These are phyloP conservation scores for Curvularia sp. DNA, from an alignment of 2,329 filamentous ascomycete genomes.

Conservation along the genomic window DNA sequence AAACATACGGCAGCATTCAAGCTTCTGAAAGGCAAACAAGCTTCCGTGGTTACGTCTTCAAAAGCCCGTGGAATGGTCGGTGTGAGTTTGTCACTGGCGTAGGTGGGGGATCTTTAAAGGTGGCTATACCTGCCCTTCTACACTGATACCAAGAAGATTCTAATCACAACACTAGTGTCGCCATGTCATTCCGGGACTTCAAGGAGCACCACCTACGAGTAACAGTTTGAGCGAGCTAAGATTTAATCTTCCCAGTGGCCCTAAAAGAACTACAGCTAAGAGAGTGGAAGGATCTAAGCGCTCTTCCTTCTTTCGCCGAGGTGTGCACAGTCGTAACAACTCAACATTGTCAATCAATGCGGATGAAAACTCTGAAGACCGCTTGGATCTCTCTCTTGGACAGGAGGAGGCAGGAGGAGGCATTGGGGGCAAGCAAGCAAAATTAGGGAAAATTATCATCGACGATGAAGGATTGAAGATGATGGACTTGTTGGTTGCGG, in stretches of 20 bases:
- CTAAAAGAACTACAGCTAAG: constrained; percentile 41
- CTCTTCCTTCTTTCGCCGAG: constrained; percentile 47
- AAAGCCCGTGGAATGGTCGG: constrained; percentile 83
- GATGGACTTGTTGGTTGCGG: constrained; percentile 89
- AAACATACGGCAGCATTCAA: constrained; percentile 39
- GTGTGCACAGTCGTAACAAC: constrained; percentile 38
- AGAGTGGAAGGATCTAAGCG: constrained; percentile 44
- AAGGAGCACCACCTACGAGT: constrained; percentile 45
- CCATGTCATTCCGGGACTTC: constrained; percentile 67
- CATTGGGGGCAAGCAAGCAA: constrained; percentile 82
- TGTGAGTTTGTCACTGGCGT: constrained; percentile 86
- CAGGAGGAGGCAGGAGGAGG: constrained; percentile 87
- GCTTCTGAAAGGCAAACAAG: constrained; percentile 59
- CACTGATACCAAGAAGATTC: not conserved
- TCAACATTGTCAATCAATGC: constrained; percentile 37
- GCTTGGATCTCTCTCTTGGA: constrained; percentile 77
- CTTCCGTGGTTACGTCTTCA: constrained; percentile 74
- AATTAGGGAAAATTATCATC: constrained; percentile 91
- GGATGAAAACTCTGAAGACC: constrained; percentile 41
- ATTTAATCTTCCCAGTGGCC: constrained; percentile 79
- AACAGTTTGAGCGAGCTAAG: constrained; percentile 79
- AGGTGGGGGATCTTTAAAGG: constrained; percentile 74
- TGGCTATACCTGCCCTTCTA: constrained; percentile 9
- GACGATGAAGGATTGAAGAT: constrained; percentile 92
- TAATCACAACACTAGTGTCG: constrained; percentile 59